Evolutionary conservation across 495 filamentous ascomycete genomes (phyloP), one percentile per base, ranked within the genome.

Genomic region (Apiosordaria backusii): DNA sequence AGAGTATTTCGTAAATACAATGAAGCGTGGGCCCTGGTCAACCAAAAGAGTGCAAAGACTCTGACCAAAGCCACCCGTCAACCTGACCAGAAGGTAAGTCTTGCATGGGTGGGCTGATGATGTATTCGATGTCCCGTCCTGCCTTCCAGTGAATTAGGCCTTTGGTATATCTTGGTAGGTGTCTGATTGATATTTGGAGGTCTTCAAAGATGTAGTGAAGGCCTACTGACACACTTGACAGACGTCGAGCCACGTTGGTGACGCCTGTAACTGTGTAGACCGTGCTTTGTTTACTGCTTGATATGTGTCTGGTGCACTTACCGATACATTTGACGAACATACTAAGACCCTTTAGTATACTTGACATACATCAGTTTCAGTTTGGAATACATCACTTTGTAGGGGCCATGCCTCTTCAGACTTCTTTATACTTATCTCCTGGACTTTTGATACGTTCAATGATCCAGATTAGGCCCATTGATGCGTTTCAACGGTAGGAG

Each of bases 41-140:
- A 81, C 76, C 75, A 90, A 85, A 69, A 87, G 85, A 3, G 79
- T 73, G 68, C 85, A 87, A 1, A 89, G 70, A 16, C 86, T 88
- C 62, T 81, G 78, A 16, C 86, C 87, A 4, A 89, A 77, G 26
- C 83, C 82, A n/a, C 85, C 81, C 1, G 85, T 86, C 13, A 89
- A 67, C 4, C 87, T 87, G 21, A 86, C 73, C 0, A 90, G 73
- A 40, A 84, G 73, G 66, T 90, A 90, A 0, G 86, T 85, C 68
- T 79, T 84, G 67, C 81, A 61, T 0, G 73, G 54, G 25, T 6
- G 72, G 68, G 57, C 69, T 68, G 27, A 74, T 62, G n/a, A 67
- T 63, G 15, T 71, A 60, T 0, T 64, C 21, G 4, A 72, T 63
- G 1, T 60, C 61, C 0, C 79, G 70, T 25, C 80, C 66, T 0